Conservation (phyloP, 768 basidiomycete genomes). For the Trametes cubensis region DNA sequence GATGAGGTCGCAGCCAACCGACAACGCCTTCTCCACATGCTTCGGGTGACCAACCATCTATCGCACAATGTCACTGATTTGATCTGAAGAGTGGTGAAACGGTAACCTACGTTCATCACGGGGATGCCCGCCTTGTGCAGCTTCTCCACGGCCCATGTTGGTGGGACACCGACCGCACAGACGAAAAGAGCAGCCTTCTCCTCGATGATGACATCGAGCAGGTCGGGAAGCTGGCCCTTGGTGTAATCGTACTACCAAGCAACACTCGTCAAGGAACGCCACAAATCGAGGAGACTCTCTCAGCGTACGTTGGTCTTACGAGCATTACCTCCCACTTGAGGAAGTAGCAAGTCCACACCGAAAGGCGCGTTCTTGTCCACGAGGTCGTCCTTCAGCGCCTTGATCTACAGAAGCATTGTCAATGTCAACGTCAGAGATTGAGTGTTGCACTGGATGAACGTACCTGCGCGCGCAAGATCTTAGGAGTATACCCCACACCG, state of each 20-base stretch:
- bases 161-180: constrained; percentile 88
- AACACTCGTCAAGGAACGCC: background rate
- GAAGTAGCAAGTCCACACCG: constrained; percentile 89
- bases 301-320: constrained; percentile 82
- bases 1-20: constrained; percentile 86
- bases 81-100: background rate
- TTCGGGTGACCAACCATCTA: constrained; percentile 95
- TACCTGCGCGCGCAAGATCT: constrained; percentile 78
- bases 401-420: constrained; percentile 51
- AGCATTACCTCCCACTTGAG: constrained; percentile 83
- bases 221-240: constrained; percentile 78
- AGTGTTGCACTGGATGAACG: constrained; percentile 18
- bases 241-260: constrained; percentile 80
- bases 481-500: constrained; percentile 84
- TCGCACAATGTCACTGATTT: background rate
- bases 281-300: constrained; percentile 13
- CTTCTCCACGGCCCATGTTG: constrained; percentile 74
- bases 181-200: constrained; percentile 89
- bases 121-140: constrained; percentile 85
- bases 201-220: constrained; percentile 90
- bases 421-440: background rate
- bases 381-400: constrained; percentile 70
- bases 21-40: constrained; percentile 80
- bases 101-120: constrained; percentile 72
- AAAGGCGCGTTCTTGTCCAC: constrained; percentile 79